A percentile compares a stretch with the other conserved stretches of the same genome.
These are phyloP conservation scores for Pythium vanterpoolii DNA, from an alignment of 352 stramenopile species.

Conservation along the genomic window DNA sequence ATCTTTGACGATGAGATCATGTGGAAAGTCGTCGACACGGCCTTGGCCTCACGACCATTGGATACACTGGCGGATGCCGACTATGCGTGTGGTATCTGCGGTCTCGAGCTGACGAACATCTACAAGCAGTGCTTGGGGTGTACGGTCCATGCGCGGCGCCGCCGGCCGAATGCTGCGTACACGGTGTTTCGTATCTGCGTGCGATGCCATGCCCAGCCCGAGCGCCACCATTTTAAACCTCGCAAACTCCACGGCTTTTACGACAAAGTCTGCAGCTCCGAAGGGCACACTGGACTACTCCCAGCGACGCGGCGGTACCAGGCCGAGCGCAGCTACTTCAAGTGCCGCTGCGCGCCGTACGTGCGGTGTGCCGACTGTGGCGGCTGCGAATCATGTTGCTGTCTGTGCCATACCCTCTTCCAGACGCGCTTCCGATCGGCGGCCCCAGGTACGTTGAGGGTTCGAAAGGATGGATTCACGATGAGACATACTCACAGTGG, in stretches of 20 bases:
- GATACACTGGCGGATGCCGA: conserved; percentile 23
- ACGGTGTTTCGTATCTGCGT: conserved; percentile 65
- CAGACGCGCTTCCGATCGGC: conserved; percentile 79
- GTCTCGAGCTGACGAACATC: conserved; percentile 75
- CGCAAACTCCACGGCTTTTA: conserved; percentile 52
- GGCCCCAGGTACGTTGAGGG: conserved; percentile 50
- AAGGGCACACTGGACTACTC: conserved; percentile 70
- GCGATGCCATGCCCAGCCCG: conserved; percentile 63
- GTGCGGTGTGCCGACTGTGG: conserved; percentile 66
- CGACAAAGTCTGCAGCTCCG: conserved; percentile 64
- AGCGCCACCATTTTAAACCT: conserved; percentile 76
- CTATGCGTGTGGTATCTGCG: conserved; percentile 66
- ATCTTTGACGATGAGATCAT: conserved; percentile 72
- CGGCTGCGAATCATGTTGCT: conserved; percentile 78
- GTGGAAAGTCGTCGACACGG: conserved; percentile 66
- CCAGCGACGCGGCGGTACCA: conserved; percentile 61
- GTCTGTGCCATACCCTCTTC: conserved; percentile 84
- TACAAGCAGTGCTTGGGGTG: conserved; percentile 86
- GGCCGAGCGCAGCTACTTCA: conserved; percentile 64
- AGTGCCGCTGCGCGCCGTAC: conserved; percentile 61
- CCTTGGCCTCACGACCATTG: too few relatives aligned
- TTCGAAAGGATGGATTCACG: not conserved
- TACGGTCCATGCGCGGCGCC: conserved; percentile 53
- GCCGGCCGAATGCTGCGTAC: conserved; percentile 65
- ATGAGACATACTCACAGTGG: not conserved